Evolutionary conservation across 345 rosid species (phyloP).

Genomic region (Dimocarpus longan): DNA sequence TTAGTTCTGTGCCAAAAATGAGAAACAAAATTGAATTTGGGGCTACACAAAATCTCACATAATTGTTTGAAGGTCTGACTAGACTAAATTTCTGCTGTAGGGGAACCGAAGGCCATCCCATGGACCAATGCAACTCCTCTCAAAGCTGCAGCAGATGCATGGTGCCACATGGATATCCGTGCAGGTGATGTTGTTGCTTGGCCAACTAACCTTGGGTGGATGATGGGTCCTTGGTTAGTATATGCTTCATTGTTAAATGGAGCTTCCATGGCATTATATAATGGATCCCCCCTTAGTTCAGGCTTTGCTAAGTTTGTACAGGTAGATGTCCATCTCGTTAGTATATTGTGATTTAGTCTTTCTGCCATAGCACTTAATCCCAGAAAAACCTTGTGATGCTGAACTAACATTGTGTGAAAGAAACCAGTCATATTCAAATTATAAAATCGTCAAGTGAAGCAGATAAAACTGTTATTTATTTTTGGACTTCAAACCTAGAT

Average conservation of each 20-base stretch:
- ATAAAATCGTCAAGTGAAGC: not conserved
- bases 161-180: constrained; percentile 96
- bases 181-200: constrained; percentile 81
- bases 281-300: constrained; percentile 90
- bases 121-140: constrained; percentile 79
- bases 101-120: constrained; percentile 98
- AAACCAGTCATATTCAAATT: not conserved
- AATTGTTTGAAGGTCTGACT: not conserved
- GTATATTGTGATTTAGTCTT: not conserved
- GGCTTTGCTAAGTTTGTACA: constrained; percentile 94
- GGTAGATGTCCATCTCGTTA: constrained; percentile 38
- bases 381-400: not conserved
- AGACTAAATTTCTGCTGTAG: constrained; percentile 47
- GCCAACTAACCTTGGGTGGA: constrained; percentile 99
- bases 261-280: constrained; percentile 84
- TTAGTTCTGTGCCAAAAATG: not conserved
- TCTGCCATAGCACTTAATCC: constrained; percentile 3
- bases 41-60: not conserved
- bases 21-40: not conserved
- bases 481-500: not conserved
- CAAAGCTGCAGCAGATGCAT: constrained; percentile 97
- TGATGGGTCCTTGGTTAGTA: constrained; percentile 99
- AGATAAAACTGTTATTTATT: not conserved
- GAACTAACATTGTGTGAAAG: not conserved
- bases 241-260: constrained; percentile 90